Base-by-base conservation (phyloP, 495 filamentous ascomycete species). In the Oleoguttula mirabilis region DNA sequence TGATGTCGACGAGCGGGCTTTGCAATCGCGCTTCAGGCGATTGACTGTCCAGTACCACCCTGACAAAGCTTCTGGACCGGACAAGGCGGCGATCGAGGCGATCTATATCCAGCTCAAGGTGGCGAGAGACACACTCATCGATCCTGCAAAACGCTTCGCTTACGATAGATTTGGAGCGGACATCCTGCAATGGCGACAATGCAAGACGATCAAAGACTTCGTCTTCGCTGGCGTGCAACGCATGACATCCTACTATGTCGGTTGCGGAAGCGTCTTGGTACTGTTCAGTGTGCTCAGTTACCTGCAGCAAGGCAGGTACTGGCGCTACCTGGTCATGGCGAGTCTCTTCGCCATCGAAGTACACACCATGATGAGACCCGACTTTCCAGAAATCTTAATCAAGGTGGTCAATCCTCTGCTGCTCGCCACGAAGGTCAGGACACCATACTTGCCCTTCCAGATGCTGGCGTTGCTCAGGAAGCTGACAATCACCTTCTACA, bases 91-190 rank as follows among this genome's bases (percentile, higher is more conserved):
- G 10, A 62, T 66, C 3, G 78, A 80, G 44, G 63, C 63, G 12
- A 78, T 80, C 64, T 96, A 90, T 55, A 73, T 94, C 15, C 74
- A 79, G 55, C 68, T 96, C 50, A 85, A 83, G 60, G 67, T 73
- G 11, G 87, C 87, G 8, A 76, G 88, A 44, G 90, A 98, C 51
- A 84, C 82, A 10, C 73, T 98, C 11, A 55, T 73, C 0, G 77
- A 94, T 55, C 78, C 86, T 2, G 76, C 76, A 4, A 80, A 75
- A 61, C 75, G 88, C 33, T 93, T 88, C 57, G 90, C 86, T 2
- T 98, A 98, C 60, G 87, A 96, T 51, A 76, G 88, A 10, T 93
- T 94, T 61, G 90, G 90, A 0, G 76, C 83, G 0, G 75, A 80
- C 15, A 69, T 62, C 10, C 51, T 78, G 7, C 55, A 46, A 21